Evolutionary conservation across 192 early-diverging fungal genomes (phyloP), one percentile per base, ranked within the genome.

Genomic region (Diversispora epigaea): DNA sequence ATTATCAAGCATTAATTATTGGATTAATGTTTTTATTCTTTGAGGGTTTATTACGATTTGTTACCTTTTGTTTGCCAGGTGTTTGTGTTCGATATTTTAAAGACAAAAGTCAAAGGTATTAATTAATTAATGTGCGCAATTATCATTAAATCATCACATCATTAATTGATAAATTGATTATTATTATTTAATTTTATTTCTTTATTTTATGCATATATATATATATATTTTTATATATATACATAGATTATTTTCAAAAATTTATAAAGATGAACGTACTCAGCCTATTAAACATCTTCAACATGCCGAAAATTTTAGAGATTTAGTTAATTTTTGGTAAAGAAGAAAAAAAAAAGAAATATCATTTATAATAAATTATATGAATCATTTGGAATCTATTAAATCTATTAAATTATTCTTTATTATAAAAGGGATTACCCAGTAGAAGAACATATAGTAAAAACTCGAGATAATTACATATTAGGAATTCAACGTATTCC

Each of bases 391-490:
- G 41, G 4, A 55, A 39, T 58, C 43, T 6, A 25, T 76, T 32
- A n/a, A 52, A 4, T 54, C 15, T 41, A 47, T 4, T 21, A 32
- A 68, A 80, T 49, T 25, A 25, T 21, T 14, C 15, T 4, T 56
- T 15, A 56, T 15, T 17, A 56, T 39, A 77, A 76, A 77, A 92
- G 93, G 91, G 87, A 86, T n/a, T 94, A 93, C 73, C 89, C 89
- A 6, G 83, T 91, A 57, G 89, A 98, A 62, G 90, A 94, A 60
- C 94, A 98, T 78, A 79, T 94, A 55, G 91, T 94, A 4, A 86
- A 88, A n/a, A 96, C 93, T 14, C 87, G 87, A 70, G 96, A 98
- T 66, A 91, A 92, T 32, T 98, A 93, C 77, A 82, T 96, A 6
- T 83, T 98, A 15, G 90, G 92, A 43, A 80, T 91, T 4, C 94